Conservation (phyloP, 352 stramenopile genomes). For the Pythium sukuiense region DNA sequence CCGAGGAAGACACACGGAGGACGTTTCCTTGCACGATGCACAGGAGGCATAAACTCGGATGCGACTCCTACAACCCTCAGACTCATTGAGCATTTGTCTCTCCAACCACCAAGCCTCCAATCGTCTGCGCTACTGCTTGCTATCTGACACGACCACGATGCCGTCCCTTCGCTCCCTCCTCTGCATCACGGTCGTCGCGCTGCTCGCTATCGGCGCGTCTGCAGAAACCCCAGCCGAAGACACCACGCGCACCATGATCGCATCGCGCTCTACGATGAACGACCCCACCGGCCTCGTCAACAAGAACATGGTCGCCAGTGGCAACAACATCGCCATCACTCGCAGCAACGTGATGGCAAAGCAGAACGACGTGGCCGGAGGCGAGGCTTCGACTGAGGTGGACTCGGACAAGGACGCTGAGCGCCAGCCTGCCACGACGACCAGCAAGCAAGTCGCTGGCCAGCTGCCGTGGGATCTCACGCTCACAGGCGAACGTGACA, state of each 20-base stretch:
- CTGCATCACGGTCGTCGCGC: slow-evolving; percentile 2
- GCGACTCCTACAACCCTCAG: too few species aligned
- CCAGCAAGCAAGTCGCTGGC: neutral
- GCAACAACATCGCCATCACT: slow-evolving; percentile 25
- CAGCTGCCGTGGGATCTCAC: slow-evolving; percentile 4
- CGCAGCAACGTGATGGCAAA: slow-evolving; percentile 18
- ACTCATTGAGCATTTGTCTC: neutral
- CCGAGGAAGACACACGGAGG: neutral
- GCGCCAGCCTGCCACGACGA: neutral
- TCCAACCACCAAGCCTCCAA: neutral
- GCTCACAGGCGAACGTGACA: slow-evolving; percentile 24
- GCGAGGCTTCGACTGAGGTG: neutral
- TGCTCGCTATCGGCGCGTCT: slow-evolving; percentile 1
- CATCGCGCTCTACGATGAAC: slow-evolving; percentile 15
- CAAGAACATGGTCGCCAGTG: slow-evolving; percentile 21
- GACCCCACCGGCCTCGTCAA: slow-evolving; percentile 21
- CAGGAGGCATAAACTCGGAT: too few species aligned
- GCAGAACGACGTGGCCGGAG: slow-evolving; percentile 16
- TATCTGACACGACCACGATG: neutral
- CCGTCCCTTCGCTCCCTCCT: slow-evolving; percentile 16
- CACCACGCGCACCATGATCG: slow-evolving; percentile 4
- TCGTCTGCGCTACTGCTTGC: too few species aligned
- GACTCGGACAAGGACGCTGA: neutral
- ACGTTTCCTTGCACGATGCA: neutral
- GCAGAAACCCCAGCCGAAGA: slow-evolving; percentile 2